These are phyloP conservation scores for Phaffia rhodozyma DNA, from an alignment of 1,284 basidiomycete species.

Conservation along the genomic window DNA sequence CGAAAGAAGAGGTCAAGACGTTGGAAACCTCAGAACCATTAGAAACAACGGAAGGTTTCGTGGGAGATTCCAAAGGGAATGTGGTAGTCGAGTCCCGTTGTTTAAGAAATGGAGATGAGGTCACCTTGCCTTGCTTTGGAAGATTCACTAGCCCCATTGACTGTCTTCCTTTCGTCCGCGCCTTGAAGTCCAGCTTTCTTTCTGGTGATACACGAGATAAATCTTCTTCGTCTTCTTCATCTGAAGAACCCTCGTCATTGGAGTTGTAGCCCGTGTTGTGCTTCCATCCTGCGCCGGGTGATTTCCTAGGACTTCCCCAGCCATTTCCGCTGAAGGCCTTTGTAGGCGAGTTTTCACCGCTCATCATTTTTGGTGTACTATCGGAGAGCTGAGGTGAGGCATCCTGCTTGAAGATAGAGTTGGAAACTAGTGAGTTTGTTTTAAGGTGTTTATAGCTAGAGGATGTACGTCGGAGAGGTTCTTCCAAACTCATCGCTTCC, in stretches of 20 bases:
- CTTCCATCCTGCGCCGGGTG: not conserved
- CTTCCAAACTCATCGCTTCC: conserved; percentile 8
- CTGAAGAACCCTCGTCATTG: not conserved
- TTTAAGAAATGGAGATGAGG: conserved; percentile 66
- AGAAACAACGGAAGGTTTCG: no score
- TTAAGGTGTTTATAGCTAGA: conserved; percentile 70
- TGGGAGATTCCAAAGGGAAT: no score
- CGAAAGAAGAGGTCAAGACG: not conserved
- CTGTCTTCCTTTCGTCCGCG: conserved; percentile 46
- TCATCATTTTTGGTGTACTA: not conserved
- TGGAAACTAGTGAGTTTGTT: conserved; percentile 69
- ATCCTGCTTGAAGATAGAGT: conserved; percentile 67
- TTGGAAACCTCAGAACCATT: not conserved
- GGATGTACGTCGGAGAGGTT: conserved; percentile 53
- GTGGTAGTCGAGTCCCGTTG: not conserved
- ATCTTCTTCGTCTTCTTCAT: conserved; percentile 38
- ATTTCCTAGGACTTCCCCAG: not conserved
- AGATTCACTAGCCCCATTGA: conserved; percentile 62
- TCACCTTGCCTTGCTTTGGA: conserved; percentile 61
- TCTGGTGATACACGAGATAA: conserved; percentile 42
- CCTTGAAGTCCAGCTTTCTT: conserved; percentile 41
- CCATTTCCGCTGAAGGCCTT: not conserved
- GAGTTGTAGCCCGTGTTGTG: not conserved
- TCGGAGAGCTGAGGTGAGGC: conserved; percentile 22
- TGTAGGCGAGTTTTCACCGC: conserved; percentile 4